These are phyloP conservation scores for Pythium coloratum DNA, from an alignment of 352 stramenopile species.

Conservation along the genomic window DNA sequence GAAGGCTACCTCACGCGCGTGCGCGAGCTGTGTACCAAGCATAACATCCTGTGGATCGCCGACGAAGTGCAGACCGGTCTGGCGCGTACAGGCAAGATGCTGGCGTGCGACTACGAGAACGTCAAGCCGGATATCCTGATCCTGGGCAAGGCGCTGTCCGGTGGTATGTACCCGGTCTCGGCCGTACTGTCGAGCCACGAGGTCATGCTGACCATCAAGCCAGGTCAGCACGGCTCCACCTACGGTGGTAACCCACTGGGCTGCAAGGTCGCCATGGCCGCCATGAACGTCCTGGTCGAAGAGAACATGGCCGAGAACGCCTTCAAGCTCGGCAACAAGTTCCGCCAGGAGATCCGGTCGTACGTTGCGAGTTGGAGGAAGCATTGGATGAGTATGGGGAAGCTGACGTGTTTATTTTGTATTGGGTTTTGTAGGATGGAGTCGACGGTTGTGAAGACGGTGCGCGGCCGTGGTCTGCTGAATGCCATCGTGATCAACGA, in stretches of 20 bases:
- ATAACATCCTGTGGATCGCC: conserved; percentile 99
- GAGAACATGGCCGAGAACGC: conserved; percentile 97
- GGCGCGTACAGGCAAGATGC: conserved; percentile 95
- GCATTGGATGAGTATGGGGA: background rate
- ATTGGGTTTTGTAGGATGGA: conserved; percentile 50
- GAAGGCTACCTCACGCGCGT: conserved; percentile 95
- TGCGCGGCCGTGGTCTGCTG: conserved; percentile 96
- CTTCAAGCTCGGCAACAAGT: conserved; percentile 91
- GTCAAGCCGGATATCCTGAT: conserved; percentile 99
- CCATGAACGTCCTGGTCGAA: conserved; percentile 95
- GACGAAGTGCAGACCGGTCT: conserved; percentile 99
- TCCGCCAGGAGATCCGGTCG: conserved; percentile 88
- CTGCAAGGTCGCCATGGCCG: conserved; percentile 96
- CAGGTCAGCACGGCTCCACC: conserved; percentile 96
- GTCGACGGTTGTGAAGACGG: conserved; percentile 63
- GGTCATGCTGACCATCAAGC: conserved; percentile 98
- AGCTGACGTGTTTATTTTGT: background rate
- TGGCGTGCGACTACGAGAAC: conserved; percentile 95
- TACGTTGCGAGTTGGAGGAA: conserved; percentile 30
- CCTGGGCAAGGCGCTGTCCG: conserved; percentile 95
- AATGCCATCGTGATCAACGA: conserved; percentile 98
- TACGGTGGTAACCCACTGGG: conserved; percentile 97
- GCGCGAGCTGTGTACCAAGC: conserved; percentile 92
- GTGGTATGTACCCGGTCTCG: conserved; percentile 97
- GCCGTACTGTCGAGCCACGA: conserved; percentile 96